These are phyloP conservation scores for Hansenula lynferdii DNA, from an alignment of 1,139 yeast species.

Conservation along the genomic window DNA sequence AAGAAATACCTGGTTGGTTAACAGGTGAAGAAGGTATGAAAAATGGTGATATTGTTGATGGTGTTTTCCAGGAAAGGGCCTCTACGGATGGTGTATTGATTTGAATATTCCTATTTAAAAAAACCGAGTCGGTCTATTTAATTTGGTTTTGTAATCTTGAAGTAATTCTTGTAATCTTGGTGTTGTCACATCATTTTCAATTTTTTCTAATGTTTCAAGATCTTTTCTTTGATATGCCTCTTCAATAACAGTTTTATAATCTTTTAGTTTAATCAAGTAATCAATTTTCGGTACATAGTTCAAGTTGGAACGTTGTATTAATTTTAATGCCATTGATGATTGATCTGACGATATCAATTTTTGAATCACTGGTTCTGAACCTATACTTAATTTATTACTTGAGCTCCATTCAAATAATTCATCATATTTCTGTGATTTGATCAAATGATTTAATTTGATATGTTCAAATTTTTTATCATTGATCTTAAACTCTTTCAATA, in stretches of 20 bases:
- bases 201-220: constrained; percentile 30
- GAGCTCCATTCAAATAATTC: constrained; percentile 46
- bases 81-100: neutral
- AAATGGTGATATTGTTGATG: constrained; percentile 45
- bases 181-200: neutral
- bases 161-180: constrained; percentile 7
- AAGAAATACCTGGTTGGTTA: constrained; percentile 64
- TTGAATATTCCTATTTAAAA: constrained; percentile 3
- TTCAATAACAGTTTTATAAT: constrained; percentile 49
- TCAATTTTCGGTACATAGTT: constrained; percentile 33
- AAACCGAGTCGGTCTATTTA: neutral
- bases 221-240: constrained; percentile 60
- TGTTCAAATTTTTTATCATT: constrained; percentile 62
- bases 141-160: constrained; percentile 4
- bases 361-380: constrained; percentile 60
- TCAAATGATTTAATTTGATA: constrained; percentile 51
- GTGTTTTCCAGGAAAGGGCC: constrained; percentile 17
- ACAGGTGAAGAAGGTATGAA: constrained; percentile 68
- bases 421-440: constrained; percentile 54
- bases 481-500: constrained; percentile 59
- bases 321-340: constrained; percentile 12
- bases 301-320: constrained; percentile 8
- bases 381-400: constrained; percentile 63
- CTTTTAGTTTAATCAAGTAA: constrained; percentile 48
- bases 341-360: constrained; percentile 12